Evolutionary conservation across 495 filamentous ascomycete genomes (phyloP), one percentile per base, ranked within the genome.

Genomic region (Apodospora peruviana): DNA sequence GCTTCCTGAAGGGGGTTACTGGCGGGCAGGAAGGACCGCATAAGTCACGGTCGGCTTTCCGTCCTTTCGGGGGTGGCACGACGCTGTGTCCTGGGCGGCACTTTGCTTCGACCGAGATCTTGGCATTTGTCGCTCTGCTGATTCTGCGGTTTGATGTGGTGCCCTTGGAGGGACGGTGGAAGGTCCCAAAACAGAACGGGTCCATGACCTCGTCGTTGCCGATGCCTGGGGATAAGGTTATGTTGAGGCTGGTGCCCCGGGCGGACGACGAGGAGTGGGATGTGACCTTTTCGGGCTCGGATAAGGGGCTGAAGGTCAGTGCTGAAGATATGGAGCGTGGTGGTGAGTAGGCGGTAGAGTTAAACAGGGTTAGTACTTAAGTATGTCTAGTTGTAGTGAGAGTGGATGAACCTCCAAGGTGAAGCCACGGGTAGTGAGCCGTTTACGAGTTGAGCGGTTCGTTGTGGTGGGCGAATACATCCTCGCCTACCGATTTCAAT

Each of bases 71-170:
- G 3, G 59, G 59, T 14, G 57, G 55, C 0, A 40, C 55, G 5
- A 47, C 51, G 27, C 50, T 66, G 5, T 67, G 64, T 42, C 61
- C 64, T 9, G 63, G 59, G 5, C 52, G 64, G 4, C 53, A 59
- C 23, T 67, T 65, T 37, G 64, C 61, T 8, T 56, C 50, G 0
- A 52, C 47, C 3, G 60, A 66, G 41, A 57, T 62, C 12, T 10
- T 61, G 21, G 24, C 43, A 7, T 39, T 62, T 9, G 43, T 43
- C 0, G 40, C 44, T 0, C 16, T 56, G 8, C 5, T 56, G 4
- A 19, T 50, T 7, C 12, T 56, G 14, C 38, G 55, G 12, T 58
- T 55, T 32, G 58, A 61, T 22, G 19, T 57, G 9, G 5, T 21
- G 12, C 52, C 51, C 0, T 5, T 32, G 7, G 27, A 14, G 27